Base-by-base conservation (phyloP, 2,329 filamentous ascomycete species). In the Ceratocystis harringtonii region DNA sequence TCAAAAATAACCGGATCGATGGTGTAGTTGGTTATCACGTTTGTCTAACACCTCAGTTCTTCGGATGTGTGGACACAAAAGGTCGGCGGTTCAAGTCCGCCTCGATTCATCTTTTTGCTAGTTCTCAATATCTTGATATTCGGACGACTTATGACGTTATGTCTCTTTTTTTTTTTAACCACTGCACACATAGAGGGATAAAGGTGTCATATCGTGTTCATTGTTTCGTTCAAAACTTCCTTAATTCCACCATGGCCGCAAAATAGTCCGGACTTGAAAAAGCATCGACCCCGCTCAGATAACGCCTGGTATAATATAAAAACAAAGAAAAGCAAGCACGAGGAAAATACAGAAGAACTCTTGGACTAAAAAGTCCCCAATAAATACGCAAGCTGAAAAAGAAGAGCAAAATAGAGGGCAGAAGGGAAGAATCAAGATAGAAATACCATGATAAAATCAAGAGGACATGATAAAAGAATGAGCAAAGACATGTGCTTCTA, bases 1-100 rank as follows among this genome's bases (percentile, higher is more conserved):
- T 1, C 32, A 36, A 8, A 3, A 36, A 10, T 2, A 41, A 4
- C 36, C 28, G 50, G 45, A 43, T 41, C 55, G 63, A 60, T 64
- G 63, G 63, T 64, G 63, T 64, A 64, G 62, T 64, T 64, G 48
- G 62, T 64, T 64, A 64, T 64, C 62, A 64, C 62, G 62, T 64
- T 64, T 64, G 62, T 64, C 62, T 64, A 64, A 64, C 62, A 57
- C 15, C 36, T 61, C 48, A 8, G 2, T 10, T 19, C 17, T 44
- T 6, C n/a, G 30, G 48, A 52, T 57, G 8, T n/a, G 50, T 64
- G 62, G 62, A 64, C 62, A 64, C 48, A 64, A 64, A 64, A 57
- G 48, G 62, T 64, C 62, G 62, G 62, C 48, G 48, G 62, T 64
- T 64, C 62, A 36, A 64, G 63, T 64, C 52, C 63, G 63, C 63